These are phyloP conservation scores for Phialemoniopsis sp. DNA, from an alignment of 2,329 filamentous ascomycete species.

Conservation along the genomic window DNA sequence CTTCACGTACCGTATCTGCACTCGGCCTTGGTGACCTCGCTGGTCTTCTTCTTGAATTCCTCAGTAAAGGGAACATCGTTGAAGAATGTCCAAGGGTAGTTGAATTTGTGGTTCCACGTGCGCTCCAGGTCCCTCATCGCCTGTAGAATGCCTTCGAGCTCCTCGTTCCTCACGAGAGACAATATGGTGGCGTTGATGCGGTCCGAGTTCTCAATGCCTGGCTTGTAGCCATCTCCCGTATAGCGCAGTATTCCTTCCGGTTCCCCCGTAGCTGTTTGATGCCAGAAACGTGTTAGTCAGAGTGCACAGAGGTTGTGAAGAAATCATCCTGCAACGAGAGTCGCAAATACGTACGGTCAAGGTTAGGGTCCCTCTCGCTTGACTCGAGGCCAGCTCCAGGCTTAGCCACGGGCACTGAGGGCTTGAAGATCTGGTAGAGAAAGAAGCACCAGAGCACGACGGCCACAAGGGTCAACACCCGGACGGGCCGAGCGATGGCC, in stretches of 20 bases:
- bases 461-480: conserved; percentile 69
- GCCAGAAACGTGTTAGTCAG: conserved; percentile 5
- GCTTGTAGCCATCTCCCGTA: conserved; percentile 72
- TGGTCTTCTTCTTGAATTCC: conserved; percentile 83
- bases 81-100: conserved; percentile 99
- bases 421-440: conserved; percentile 68
- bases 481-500: conserved; percentile 81
- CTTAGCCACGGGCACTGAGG: conserved; percentile 35
- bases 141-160: conserved; percentile 76
- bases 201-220: conserved; percentile 68
- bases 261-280: conserved; percentile 69
- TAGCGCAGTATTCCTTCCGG: conserved; percentile 73
- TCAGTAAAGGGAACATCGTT: conserved; percentile 92
- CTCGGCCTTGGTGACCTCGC: conserved; percentile 81
- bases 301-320: conserved; percentile 2
- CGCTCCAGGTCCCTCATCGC: conserved; percentile 89
- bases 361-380: conserved; percentile 71
- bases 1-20: conserved; percentile 75
- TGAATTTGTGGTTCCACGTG: conserved; percentile 98
- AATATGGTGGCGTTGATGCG: conserved; percentile 93
- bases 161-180: conserved; percentile 87
- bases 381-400: conserved; percentile 34
- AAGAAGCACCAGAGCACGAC: conserved; percentile 74
- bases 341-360: conserved; percentile 65
- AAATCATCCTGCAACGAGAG: too few species aligned